A percentile compares a stretch with the other conserved stretches of the same genome.
Evolutionary conservation across 345 rosid species (phyloP).

Genomic region (Anacardium occidentale): DNA sequence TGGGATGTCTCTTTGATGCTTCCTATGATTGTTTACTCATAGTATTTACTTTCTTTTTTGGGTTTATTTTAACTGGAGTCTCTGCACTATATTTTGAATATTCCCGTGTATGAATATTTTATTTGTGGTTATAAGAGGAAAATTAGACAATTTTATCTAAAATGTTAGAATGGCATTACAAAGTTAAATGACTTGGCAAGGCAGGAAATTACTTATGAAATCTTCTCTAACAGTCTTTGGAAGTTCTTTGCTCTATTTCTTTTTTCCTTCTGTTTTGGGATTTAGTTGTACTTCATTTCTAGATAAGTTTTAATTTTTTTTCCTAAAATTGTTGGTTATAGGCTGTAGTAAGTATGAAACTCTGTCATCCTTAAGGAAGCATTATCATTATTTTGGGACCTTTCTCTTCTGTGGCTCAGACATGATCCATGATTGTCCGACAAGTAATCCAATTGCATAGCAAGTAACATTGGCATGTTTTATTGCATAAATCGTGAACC

Average conservation of each 20-base stretch:
- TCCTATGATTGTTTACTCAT: not conserved
- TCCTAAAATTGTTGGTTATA: not conserved
- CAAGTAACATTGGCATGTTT: not conserved
- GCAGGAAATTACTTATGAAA: not conserved
- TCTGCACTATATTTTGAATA: not conserved
- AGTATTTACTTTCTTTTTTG: not conserved
- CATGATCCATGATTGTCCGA: conserved; percentile 7
- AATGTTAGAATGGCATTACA: not conserved
- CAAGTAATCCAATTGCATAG: not conserved
- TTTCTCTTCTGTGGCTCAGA: conserved; percentile 13
- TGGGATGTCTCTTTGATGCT: not conserved
- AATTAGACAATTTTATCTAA: not conserved
- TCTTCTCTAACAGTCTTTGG: conserved; percentile 1
- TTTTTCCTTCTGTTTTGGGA: not conserved
- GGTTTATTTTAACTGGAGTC: not conserved
- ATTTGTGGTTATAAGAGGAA: not conserved
- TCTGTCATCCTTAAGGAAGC: conserved; percentile 4
- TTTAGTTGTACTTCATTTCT: not conserved
- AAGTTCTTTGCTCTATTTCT: conserved; percentile 10
- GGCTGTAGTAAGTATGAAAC: not conserved
- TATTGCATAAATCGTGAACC: not conserved
- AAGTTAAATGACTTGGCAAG: not conserved
- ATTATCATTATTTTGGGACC: conserved; percentile 4
- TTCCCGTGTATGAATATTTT: not conserved
- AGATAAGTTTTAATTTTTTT: not conserved